Evolutionary conservation across 2,329 filamentous ascomycete genomes (phyloP), one percentile per base, ranked within the genome.

Genomic region (Davidsoniella virescens): DNA sequence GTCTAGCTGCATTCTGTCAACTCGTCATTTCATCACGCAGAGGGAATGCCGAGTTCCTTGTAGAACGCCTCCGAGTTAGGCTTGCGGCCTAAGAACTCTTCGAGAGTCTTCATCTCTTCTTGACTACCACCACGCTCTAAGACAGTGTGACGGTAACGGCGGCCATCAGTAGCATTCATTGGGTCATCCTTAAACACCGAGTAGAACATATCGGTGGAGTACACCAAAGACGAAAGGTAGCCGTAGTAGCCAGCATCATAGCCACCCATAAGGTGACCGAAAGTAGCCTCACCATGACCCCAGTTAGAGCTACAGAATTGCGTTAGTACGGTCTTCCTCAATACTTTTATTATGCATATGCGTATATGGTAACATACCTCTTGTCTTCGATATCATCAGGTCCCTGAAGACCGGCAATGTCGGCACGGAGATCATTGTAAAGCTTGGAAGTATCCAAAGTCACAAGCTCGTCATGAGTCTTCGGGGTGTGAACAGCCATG

Each of bases 181-280:
- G 85, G 85, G 61, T 88, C 71, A 57, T 75, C 70, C 67, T 82
- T 80, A 67, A 92, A 92, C 44, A 84, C 80, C 0, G 75, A 75
- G 65, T 85, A 79, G 70, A 90, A 93, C 84, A 93, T 90, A 64
- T 93, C 85, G 23, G 82, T 75, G 18, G 80, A 84, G 66, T 88
- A 92, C 16, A 92, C 86, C 62, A 86, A 76, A 1, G 81, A 86
- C 55, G 76, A 82, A 33, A 82, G 66, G 60, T 82, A 83, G 58
- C 78, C 78, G 63, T 92, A 92, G 67, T 90, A 90, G 41, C 84
- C 84, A 26, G 85, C 84, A 63, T 90, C 85, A 59, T 92, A 92
- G 2, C 85, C 85, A 49, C 84, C 84, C 54, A 90, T 84, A 55
- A 90, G 70, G 64, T 92, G 85, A 14, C 84, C 84, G 59, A 92